phyloP scores from a whole-genome alignment of 2,329 filamentous ascomycete genomes.

The Lachnellula occidentalis region DNA sequence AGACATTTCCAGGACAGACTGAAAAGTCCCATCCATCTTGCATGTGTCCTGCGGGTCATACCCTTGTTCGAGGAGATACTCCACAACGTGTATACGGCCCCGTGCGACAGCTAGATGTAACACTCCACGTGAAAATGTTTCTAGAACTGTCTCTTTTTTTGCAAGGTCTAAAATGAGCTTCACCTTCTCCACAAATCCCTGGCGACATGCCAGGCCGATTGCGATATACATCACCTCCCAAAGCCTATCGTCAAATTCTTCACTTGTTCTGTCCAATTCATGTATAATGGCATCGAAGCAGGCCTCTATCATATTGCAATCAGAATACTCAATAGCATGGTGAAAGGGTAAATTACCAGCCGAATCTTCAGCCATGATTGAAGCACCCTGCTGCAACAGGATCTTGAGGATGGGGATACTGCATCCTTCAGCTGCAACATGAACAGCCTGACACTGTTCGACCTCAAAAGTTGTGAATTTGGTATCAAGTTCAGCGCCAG shows the following conservation, averaged over 20 bases:
- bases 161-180: not conserved
- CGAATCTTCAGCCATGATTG: not conserved
- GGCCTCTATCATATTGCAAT: not conserved
- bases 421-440: not conserved
- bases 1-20: not conserved
- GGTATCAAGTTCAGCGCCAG: not conserved
- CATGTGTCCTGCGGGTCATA: not conserved
- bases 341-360: not conserved
- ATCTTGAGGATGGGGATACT: not conserved
- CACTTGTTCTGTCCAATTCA: too few relatives aligned
- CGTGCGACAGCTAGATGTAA: not conserved
- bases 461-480: not conserved
- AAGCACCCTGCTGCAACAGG: not conserved
- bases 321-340: not conserved
- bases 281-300: not conserved
- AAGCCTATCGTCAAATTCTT: too few relatives aligned
- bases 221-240: not conserved
- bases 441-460: not conserved
- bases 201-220: not conserved
- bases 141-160: not conserved
- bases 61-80: not conserved
- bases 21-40: not conserved
- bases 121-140: not conserved
- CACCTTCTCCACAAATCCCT: not conserved
- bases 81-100: not conserved